Evolutionary conservation across 2,329 filamentous ascomycete species (phyloP).

Genomic region (Monosporascus sp.): DNA sequence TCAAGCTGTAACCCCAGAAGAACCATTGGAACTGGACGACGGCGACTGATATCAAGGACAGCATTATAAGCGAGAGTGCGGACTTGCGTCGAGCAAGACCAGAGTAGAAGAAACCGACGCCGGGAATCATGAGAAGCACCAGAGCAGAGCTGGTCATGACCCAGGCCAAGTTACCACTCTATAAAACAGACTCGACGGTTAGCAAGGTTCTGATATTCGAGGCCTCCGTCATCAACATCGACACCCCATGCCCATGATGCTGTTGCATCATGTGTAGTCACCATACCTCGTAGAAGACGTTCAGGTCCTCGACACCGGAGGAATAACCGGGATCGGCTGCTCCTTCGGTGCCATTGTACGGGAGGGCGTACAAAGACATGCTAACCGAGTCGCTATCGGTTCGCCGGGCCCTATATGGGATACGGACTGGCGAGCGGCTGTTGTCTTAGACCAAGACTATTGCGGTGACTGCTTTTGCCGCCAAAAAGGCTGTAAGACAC

Average conservation of each 20-base stretch:
- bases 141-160: constrained; percentile 71
- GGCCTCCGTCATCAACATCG: too few species aligned
- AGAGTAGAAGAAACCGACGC: constrained; percentile 92
- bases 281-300: constrained; percentile 75
- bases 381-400: constrained; percentile 3
- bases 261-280: neutral
- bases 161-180: constrained; percentile 81
- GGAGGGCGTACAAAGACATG: constrained; percentile 25
- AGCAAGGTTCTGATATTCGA: neutral
- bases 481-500: neutral
- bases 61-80: constrained; percentile 78
- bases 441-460: neutral
- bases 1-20: constrained; percentile 87
- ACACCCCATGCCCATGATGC: too few species aligned
- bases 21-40: constrained; percentile 90
- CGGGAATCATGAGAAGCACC: constrained; percentile 88
- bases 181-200: constrained; percentile 1
- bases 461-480: neutral
- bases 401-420: neutral
- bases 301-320: constrained; percentile 60
- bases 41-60: constrained; percentile 74
- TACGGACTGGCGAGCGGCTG: neutral
- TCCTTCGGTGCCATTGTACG: constrained; percentile 47
- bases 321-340: constrained; percentile 48
- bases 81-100: constrained; percentile 86